Percentiles rank a stretch among this genome's conserved stretches.
These are phyloP conservation scores for Colletotrichum liriopes DNA, from an alignment of 2,329 filamentous ascomycete species.

Conservation along the genomic window DNA sequence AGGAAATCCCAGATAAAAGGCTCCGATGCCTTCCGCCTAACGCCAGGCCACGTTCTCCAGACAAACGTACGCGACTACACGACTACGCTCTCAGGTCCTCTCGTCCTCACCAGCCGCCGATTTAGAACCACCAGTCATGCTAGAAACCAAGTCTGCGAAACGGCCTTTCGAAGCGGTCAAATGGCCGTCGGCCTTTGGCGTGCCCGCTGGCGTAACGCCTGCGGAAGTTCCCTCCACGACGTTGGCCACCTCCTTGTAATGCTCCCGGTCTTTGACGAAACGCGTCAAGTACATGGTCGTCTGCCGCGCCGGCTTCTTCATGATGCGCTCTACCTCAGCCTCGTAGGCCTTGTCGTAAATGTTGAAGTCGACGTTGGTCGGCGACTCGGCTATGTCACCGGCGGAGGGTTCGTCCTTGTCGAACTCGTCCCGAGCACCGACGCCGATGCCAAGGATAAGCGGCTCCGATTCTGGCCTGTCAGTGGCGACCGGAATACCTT, in stretches of 20 bases:
- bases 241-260: constrained; percentile 56
- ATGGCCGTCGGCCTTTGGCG: constrained; percentile 42
- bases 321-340: constrained; percentile 83
- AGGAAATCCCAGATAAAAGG: not conserved
- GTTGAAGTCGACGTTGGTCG: constrained; percentile 86
- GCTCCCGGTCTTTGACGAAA: constrained; percentile 62
- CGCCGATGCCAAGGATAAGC: constrained; percentile 83
- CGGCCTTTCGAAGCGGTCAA: constrained; percentile 31
- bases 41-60: constrained; percentile 15
- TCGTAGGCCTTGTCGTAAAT: constrained; percentile 93
- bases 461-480: constrained; percentile 74
- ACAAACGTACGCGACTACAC: not conserved
- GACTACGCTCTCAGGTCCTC: constrained; percentile 6
- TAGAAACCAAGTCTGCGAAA: constrained; percentile 39
- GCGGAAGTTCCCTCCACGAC: constrained; percentile 51
- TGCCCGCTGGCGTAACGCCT: constrained; percentile 32
- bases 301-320: constrained; percentile 57
- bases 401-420: constrained; percentile 55
- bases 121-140: constrained; percentile 32
- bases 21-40: constrained; percentile 20
- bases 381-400: constrained; percentile 83
- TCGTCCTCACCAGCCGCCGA: constrained; percentile 1
- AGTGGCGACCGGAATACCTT: constrained; percentile 62
- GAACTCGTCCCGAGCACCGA: constrained; percentile 69
- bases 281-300: constrained; percentile 66